These are phyloP conservation scores for Hypoxylon rubiginosum DNA, from an alignment of 2,329 filamentous ascomycete species.

Conservation along the genomic window DNA sequence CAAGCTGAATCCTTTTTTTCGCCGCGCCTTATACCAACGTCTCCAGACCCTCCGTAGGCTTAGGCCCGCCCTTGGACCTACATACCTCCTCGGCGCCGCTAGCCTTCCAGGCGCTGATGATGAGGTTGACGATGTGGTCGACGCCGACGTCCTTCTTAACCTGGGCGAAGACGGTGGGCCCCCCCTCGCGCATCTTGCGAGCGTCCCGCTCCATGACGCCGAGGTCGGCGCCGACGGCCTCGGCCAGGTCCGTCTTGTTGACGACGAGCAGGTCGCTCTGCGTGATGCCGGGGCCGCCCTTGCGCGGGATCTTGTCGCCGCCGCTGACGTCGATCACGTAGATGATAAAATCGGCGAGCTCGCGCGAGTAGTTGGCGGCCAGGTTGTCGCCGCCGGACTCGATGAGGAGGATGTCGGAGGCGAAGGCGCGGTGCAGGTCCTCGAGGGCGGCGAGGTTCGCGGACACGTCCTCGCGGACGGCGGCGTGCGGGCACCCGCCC, in stretches of 20 bases:
- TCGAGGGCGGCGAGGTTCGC: conserved; percentile 94
- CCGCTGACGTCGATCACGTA: conserved; percentile 98
- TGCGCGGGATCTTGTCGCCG: conserved; percentile 95
- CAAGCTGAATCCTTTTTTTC: neutral
- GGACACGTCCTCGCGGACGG: conserved; percentile 96
- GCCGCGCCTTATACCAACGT: conserved; percentile 50
- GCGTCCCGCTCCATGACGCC: conserved; percentile 95
- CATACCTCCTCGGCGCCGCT: conserved; percentile 80
- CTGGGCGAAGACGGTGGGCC: conserved; percentile 94
- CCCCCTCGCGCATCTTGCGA: conserved; percentile 93
- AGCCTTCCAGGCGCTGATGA: conserved; percentile 91
- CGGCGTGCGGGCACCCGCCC: conserved; percentile 95
- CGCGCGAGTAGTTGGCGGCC: conserved; percentile 94
- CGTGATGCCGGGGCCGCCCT: conserved; percentile 96
- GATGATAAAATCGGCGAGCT: conserved; percentile 97
- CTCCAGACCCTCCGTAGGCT: conserved; percentile 69
- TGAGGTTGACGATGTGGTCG: conserved; percentile 87
- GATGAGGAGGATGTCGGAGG: conserved; percentile 88
- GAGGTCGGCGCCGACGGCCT: conserved; percentile 90
- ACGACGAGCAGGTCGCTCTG: conserved; percentile 94
- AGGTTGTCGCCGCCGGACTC: conserved; percentile 97
- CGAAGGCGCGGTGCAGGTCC: conserved; percentile 84
- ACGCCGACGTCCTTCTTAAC: conserved; percentile 94
- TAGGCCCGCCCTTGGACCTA: conserved; percentile 68
- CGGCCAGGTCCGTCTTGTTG: conserved; percentile 96